phyloP scores from a whole-genome alignment of 495 filamentous ascomycete species.

The Chaetomidium leptoderma region DNA sequence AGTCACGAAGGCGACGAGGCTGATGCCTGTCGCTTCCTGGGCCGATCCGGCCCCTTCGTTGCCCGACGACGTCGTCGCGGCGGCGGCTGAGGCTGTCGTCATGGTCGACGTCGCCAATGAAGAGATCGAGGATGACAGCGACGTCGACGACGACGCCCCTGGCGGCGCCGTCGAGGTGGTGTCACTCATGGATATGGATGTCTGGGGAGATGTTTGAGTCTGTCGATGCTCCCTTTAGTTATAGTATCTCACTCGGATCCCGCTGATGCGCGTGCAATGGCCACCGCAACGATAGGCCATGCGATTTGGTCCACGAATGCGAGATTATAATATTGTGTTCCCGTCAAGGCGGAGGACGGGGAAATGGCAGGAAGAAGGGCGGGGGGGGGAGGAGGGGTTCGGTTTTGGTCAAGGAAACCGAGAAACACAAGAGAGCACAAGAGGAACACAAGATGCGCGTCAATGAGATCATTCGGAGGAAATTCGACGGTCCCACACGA shows the following conservation, averaged over 20 bases:
- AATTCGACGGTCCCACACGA: background rate
- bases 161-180: conserved; percentile 10
- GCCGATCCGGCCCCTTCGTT: conserved; percentile 32
- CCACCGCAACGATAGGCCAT: conserved; percentile 2
- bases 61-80: background rate
- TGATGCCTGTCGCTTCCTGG: conserved; percentile 48
- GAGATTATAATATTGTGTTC: background rate
- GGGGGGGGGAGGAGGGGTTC: background rate
- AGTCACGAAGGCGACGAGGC: conserved; percentile 64
- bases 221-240: background rate
- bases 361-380: background rate
- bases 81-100: conserved; percentile 4
- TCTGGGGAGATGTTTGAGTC: background rate
- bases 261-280: background rate
- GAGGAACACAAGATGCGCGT: background rate
- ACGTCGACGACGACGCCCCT: conserved; percentile 7
- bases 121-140: background rate
- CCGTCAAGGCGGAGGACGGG: background rate
- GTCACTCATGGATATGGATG: conserved; percentile 2
- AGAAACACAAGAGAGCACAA: background rate
- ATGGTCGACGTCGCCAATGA: conserved; percentile 1
- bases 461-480: conserved; percentile 8
- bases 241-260: background rate
- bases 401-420: background rate
- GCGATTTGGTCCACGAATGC: background rate